These are phyloP conservation scores for Flaveria ramosissima DNA, from an alignment of 129 eudicot genomes.

Conservation along the genomic window DNA sequence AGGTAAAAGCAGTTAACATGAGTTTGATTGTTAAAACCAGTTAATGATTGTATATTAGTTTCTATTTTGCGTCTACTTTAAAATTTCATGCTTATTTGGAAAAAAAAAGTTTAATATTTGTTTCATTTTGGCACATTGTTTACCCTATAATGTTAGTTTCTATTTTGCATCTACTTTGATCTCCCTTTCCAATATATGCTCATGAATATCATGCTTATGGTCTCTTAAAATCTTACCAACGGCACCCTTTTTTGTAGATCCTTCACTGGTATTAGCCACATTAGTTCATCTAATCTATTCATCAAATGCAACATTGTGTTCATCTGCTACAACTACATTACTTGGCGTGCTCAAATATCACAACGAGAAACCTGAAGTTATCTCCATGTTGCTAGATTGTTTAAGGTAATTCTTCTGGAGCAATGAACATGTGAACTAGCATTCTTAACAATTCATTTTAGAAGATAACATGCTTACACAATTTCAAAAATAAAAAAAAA, in stretches of 20 bases:
- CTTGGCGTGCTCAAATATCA: constrained; percentile 59
- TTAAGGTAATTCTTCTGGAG: constrained; percentile 54
- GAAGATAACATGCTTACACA: constrained; percentile 24
- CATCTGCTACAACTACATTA: constrained; percentile 48
- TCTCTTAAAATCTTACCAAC: constrained; percentile 13
- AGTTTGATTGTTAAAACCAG: not conserved
- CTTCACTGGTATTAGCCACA: constrained; percentile 60
- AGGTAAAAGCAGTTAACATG: not conserved
- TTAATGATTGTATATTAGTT: not conserved
- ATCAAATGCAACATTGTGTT: constrained; percentile 39
- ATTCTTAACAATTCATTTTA: not conserved
- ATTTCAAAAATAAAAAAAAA: constrained; percentile 8
- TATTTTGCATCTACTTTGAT: no score
- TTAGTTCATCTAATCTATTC: constrained; percentile 56
- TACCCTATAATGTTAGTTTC: not conserved
- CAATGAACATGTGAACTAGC: not conserved
- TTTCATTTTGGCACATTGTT: not conserved
- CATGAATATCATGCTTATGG: constrained; percentile 7
- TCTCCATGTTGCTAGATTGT: constrained; percentile 67
- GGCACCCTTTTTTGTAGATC: constrained; percentile 52
- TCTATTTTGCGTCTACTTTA: not conserved
- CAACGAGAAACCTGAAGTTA: constrained; percentile 53
- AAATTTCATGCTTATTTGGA: not conserved
- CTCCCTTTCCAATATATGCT: constrained; percentile 3
- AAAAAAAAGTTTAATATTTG: not conserved